Conservation (phyloP, 176 grass and related monocot genomes). For the Hsuehochloa calcarea region DNA sequence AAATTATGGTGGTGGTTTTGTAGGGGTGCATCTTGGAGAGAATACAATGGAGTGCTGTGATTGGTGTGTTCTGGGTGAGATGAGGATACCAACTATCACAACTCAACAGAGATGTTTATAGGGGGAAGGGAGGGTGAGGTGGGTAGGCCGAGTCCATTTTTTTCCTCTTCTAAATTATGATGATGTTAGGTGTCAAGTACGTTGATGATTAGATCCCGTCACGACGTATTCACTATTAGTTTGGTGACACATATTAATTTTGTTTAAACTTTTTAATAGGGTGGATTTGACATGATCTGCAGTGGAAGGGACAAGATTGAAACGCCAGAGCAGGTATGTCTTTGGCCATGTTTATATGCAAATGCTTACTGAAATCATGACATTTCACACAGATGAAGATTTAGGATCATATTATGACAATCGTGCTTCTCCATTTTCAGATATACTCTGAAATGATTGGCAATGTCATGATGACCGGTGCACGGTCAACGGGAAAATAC, state of each 20-base stretch:
- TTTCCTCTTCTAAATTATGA: no score
- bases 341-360: no score
- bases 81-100: slow-evolving; percentile 45
- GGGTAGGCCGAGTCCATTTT: background rate
- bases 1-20: slow-evolving; percentile 25
- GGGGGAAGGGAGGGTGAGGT: background rate
- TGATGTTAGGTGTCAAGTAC: no score
- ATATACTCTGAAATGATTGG: slow-evolving; percentile 99
- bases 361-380: background rate
- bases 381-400: background rate
- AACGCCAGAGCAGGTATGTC: no score
- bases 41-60: slow-evolving; percentile 53
- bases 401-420: slow-evolving; percentile 10
- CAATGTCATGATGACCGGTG: slow-evolving; percentile 99
- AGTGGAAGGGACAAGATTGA: no score
- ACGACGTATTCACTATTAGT: no score
- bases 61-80: slow-evolving; percentile 90
- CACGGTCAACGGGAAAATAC: slow-evolving; percentile 95
- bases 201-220: no score
- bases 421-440: slow-evolving; percentile 39
- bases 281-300: no score
- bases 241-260: no score
- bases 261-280: no score
- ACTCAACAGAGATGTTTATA: background rate
- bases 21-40: slow-evolving; percentile 30